Base-by-base conservation (phyloP, 768 basidiomycete species). In the Phanerochaete carnosa region DNA sequence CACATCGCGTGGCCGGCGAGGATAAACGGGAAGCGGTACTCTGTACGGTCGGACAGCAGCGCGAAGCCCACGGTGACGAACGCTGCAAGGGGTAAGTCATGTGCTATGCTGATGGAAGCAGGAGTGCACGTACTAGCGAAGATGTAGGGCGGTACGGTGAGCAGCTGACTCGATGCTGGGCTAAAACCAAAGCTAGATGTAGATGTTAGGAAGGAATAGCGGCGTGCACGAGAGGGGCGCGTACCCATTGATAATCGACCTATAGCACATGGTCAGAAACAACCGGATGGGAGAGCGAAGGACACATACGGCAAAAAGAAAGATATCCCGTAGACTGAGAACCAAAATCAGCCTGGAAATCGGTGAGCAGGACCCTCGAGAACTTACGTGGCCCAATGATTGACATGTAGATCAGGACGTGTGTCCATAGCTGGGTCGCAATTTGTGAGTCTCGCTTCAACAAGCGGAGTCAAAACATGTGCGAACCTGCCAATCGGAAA, bases 101-200 rank as follows among this genome's bases (percentile, higher is more conserved):
- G 43, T 89, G 77, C 1, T 89, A 74, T 65, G 55, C 81, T 84
- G 55, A 85, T 75, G 0, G 85, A 72, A 7, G 81, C 67, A 2
- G 77, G 70, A 66, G 83, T 81, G 1, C 87, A 87, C 57, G 89
- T 88, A 23, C 85, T 86, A 1, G 35, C 54, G 29, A 55, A 55
- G 23, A 86, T 69, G 65, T 88, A 89, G 9, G 87, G 86, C 2
- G 88, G 88, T 0, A 89, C 81, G 2, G 86, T 87, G 43, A 90
- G 77, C 1, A 90, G 75, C 65, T 89, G 86, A 57, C 81, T 84
- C 53, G 86, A 75, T 0, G 85, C 73, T 3, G 81, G 68, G 2
- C 77, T 70, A 66, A 83, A 81, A 1, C 88, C 88, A 58, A 89
- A 55, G 33, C 54, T 55, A 53, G 19, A n/a, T n/a, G 9, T 28